A percentile compares a stretch with the other conserved stretches of the same genome.
phyloP scores from a whole-genome alignment of 371 early-diverging fungal genomes.

The Thermomucor indicae-seudaticae region DNA sequence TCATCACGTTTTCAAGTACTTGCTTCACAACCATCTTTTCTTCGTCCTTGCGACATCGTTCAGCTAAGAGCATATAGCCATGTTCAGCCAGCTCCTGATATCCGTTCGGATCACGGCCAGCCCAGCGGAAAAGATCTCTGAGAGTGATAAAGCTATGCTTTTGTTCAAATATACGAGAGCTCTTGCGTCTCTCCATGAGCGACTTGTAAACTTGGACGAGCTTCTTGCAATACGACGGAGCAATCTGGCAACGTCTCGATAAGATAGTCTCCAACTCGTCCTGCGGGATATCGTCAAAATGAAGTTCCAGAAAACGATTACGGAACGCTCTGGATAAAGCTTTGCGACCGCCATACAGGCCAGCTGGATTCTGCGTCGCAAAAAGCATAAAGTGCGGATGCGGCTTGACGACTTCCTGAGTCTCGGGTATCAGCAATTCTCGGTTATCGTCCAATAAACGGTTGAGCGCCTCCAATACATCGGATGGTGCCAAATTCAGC shows the following conservation, averaged over 20 bases:
- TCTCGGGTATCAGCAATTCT: slow-evolving; percentile 97
- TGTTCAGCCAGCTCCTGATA: slow-evolving; percentile 85
- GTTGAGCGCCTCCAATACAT: slow-evolving; percentile 99
- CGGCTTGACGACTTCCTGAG: slow-evolving; percentile 92
- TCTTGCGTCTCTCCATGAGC: slow-evolving; percentile 77
- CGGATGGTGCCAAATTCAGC: slow-evolving; percentile 98
- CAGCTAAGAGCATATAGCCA: slow-evolving; percentile 96
- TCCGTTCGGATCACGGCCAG: slow-evolving; percentile 76
- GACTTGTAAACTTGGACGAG: slow-evolving; percentile 87
- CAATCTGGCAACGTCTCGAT: slow-evolving; percentile 77
- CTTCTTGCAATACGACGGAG: slow-evolving; percentile 86
- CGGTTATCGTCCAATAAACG: slow-evolving; percentile 99
- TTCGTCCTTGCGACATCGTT: slow-evolving; percentile 82
- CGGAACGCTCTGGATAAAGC: slow-evolving; percentile 98
- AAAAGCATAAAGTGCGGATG: slow-evolving; percentile 99
- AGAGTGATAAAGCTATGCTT: slow-evolving; percentile 94
- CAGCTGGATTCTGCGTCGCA: slow-evolving; percentile 99
- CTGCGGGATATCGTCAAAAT: slow-evolving; percentile 93
- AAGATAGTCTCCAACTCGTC: slow-evolving; percentile 88
- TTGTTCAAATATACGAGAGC: slow-evolving; percentile 89
- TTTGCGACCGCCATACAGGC: slow-evolving; percentile 98
- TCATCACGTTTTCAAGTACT: slow-evolving; percentile 83
- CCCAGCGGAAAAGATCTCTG: slow-evolving; percentile 99
- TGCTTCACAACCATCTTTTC: slow-evolving; percentile 83
- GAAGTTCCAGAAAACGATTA: slow-evolving; percentile 98